These are phyloP conservation scores for Yamadazyma jaroonii DNA, from an alignment of 1,139 yeast genomes.

Conservation along the genomic window DNA sequence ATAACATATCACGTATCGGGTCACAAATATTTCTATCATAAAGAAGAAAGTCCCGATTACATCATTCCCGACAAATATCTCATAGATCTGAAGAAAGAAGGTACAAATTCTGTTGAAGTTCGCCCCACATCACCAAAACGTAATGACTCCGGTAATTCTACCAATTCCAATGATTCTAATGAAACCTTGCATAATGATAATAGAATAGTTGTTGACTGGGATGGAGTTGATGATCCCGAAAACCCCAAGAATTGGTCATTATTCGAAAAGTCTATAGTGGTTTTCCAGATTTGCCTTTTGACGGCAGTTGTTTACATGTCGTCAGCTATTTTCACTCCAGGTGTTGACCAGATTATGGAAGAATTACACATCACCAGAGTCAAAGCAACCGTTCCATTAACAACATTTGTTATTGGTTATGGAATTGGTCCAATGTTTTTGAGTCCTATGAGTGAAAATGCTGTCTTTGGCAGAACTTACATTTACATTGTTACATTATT, in stretches of 20 bases:
- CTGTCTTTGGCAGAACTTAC: constrained; percentile 51
- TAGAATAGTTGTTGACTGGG: constrained; percentile 32
- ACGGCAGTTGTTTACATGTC: constrained; percentile 59
- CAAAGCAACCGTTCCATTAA: constrained; percentile 31
- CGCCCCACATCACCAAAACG: not conserved
- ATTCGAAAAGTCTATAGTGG: constrained; percentile 33
- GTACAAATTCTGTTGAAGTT: not conserved
- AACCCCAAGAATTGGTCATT: constrained; percentile 58
- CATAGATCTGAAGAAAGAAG: not conserved
- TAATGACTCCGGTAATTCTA: not conserved
- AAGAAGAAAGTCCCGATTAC: constrained; percentile 31
- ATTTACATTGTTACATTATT: constrained; percentile 29
- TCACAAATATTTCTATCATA: constrained; percentile 24
- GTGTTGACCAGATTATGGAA: constrained; percentile 28
- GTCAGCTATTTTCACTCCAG: constrained; percentile 61
- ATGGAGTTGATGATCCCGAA: constrained; percentile 49
- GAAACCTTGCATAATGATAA: not conserved
- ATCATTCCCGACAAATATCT: constrained; percentile 32
- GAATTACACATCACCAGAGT: constrained; percentile 25
- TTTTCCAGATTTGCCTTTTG: constrained; percentile 40
- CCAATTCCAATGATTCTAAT: not conserved
- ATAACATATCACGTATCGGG: constrained; percentile 29
- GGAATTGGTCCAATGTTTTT: constrained; percentile 40
- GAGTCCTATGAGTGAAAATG: constrained; percentile 38
- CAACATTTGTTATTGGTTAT: constrained; percentile 38